Evolutionary conservation across 495 filamentous ascomycete species (phyloP), one percentile per base, ranked within the genome.

Genomic region (Penicillium pancosmium): DNA sequence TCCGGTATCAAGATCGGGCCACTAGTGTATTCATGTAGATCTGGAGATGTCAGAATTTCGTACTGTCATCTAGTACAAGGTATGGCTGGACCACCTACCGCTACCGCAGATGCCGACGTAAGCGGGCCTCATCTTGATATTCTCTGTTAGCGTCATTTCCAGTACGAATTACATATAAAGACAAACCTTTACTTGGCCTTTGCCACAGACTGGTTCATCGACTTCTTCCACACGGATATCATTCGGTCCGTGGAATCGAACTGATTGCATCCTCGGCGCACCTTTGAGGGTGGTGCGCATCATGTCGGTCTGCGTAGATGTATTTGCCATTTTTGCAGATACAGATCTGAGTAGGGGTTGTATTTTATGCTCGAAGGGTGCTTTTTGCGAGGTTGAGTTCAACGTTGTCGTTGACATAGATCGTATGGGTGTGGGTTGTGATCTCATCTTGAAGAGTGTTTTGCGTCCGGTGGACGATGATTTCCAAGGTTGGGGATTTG

Each of bases 1-100:
- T 70, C 73, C 1, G 83, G 84, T 23, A 81, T 78, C n/a, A 86
- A 68, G 23, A 75, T 80, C 11, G 82, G 79, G 13, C 83, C 84
- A 16, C 74, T 70, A 0, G 57, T 62, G 21, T 36, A 65, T 49
- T 66, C 63, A 36, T 66, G 59, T 1, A 66, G 53, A 35, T 66
- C 63, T 60, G 16, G 16, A 18, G 13, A 11, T 15, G 33, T n/a
- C 11, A 34, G 25, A 35, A n/a, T 54, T 10, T 31, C 40, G 16
- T 36, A 47, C 9, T 18, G 41, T 46, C 40, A 38, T 8, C 33
- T 36, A n/a, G n/a, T n/a, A 34, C 18, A 54, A 34, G 40, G n/a
- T 27, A 15, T n/a, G 36, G 36, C 18, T 43, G 31, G 10, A 52
- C 43, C 9, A 52, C 53, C 9, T 41, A 63, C 61, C 61, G 19